A percentile compares a stretch with the other conserved stretches of the same genome.
These are phyloP conservation scores for Cryptococcus amylolentus DNA, from an alignment of 1,284 basidiomycete species.

Conservation along the genomic window DNA sequence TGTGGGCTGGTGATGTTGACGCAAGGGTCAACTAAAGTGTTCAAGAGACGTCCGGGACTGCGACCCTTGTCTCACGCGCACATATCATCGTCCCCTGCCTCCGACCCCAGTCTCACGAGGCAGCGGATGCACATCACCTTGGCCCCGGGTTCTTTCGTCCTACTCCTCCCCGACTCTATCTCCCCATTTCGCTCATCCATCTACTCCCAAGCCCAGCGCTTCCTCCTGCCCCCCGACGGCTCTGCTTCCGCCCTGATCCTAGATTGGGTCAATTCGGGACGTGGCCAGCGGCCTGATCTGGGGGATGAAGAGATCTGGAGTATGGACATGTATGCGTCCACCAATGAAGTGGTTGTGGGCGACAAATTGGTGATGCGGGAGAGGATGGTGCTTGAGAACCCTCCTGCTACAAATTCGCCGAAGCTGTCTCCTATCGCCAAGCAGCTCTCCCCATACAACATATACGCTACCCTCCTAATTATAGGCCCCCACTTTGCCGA, in stretches of 20 bases:
- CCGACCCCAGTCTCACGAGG: slow-evolving; percentile 15
- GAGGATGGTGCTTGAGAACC: slow-evolving; percentile 64
- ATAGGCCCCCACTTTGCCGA: slow-evolving; percentile 36
- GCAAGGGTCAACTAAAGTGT: slow-evolving; percentile 91
- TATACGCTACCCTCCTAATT: slow-evolving; percentile 46
- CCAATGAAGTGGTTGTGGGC: slow-evolving; percentile 75
- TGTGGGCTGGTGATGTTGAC: slow-evolving; percentile 39
- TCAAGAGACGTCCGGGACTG: slow-evolving; percentile 65
- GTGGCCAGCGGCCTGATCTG: slow-evolving; percentile 44
- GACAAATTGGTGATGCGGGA: slow-evolving; percentile 68
- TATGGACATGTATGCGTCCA: slow-evolving; percentile 77
- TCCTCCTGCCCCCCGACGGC: slow-evolving; percentile 51
- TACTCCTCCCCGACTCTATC: slow-evolving; percentile 85
- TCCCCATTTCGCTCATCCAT: slow-evolving; percentile 82
- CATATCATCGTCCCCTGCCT: background rate
- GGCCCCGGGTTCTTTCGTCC: slow-evolving; percentile 57
- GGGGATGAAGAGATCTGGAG: slow-evolving; percentile 79
- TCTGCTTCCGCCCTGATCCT: slow-evolving; percentile 66
- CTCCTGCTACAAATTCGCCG: slow-evolving; percentile 45
- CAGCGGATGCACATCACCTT: slow-evolving; percentile 59
- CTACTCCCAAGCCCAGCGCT: slow-evolving; percentile 74
- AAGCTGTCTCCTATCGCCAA: slow-evolving; percentile 16
- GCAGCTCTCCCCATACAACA: slow-evolving; percentile 44
- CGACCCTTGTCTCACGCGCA: slow-evolving; percentile 27
- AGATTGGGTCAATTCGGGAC: slow-evolving; percentile 88